Evolutionary conservation across 805 yeast species (phyloP).

Genomic region (Pichia nanzhaoensis): DNA sequence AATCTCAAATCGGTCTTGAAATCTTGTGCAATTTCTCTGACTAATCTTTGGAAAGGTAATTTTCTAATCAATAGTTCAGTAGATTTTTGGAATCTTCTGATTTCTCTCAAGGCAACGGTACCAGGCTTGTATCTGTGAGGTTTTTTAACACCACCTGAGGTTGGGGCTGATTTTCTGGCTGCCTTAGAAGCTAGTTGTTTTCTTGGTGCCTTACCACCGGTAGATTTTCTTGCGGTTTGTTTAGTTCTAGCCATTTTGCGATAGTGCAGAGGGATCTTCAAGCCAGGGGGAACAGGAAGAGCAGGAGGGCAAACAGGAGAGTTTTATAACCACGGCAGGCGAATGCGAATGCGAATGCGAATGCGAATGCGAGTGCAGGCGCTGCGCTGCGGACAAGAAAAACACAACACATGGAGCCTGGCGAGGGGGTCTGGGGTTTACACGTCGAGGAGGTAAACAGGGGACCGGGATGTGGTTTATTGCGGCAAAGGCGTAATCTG

Average conservation of each 20-base stretch:
- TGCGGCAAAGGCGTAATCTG: not conserved
- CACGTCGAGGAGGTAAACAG: not conserved
- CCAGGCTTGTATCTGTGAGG: slow-evolving; percentile 98
- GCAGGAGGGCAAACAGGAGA: no score
- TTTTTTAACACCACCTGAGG: slow-evolving; percentile 88
- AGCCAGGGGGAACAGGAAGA: not conserved
- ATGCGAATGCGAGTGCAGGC: no score
- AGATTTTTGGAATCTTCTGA: slow-evolving; percentile 94
- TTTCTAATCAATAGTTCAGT: slow-evolving; percentile 93
- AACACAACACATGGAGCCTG: no score
- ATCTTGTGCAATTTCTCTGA: slow-evolving; percentile 92
- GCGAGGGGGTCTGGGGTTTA: not conserved
- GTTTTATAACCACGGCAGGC: no score
- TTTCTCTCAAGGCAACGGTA: slow-evolving; percentile 93
- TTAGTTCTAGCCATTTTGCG: slow-evolving; percentile 79
- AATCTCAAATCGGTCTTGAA: slow-evolving; percentile 90
- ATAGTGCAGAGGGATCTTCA: not conserved
- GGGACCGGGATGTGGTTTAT: not conserved
- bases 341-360: no score
- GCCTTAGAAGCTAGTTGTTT: slow-evolving; percentile 88
- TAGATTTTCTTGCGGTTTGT: slow-evolving; percentile 91
- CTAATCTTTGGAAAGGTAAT: slow-evolving; percentile 95
- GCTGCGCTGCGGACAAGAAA: not conserved
- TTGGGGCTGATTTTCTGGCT: slow-evolving; percentile 90
- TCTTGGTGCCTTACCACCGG: slow-evolving; percentile 97